Evolutionary conservation across 2,329 filamentous ascomycete genomes (phyloP), one percentile per base, ranked within the genome.

Genomic region (Exophiala viscosa): DNA sequence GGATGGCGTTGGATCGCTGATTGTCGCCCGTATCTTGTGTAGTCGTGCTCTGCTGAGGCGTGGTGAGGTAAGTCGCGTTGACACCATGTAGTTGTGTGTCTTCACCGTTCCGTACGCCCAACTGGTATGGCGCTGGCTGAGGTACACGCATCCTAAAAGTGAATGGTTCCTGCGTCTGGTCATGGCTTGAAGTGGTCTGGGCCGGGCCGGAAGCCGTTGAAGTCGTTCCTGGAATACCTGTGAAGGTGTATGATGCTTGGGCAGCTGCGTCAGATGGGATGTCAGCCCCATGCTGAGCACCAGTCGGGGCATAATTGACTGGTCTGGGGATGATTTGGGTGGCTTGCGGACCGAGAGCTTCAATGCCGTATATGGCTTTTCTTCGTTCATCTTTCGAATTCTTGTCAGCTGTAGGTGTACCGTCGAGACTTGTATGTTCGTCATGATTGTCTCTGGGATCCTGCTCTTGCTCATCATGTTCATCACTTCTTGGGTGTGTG

Each of bases 281-380:
- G 23, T 28, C 23, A 28, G 23, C 5, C 5, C 3, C 23, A 28
- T 28, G 23, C 3, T 28, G 23, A 7, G 23, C 23, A 28, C 23
- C 23, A 28, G 23, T 28, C 23, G 5, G 23, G 23, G 23, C 23
- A 28, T 28, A 28, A 4, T 1, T 28, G 23, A 28, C 23, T 2
- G 23, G 23, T 4, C 23, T 4, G 23, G 23, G 23, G 23, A 28
- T 28, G 23, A 28, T 28, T 28, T 46, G 32, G 32, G 35, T 36
- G 35, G 36, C 41, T 15, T 46, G 42, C 33, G 54, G 46, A 3
- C 50, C 50, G 31, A 57, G 54, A 50, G 46, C 41, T 9, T 54
- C 50, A 11, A 52, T 42, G 28, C 54, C 54, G 34, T 57, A 57
- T 23, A 57, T 54, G 34, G 35, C 54, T 13, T 53, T 35, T 48